Conservation (phyloP, 2,329 filamentous ascomycete genomes). For the Aureobasidium mangrovei region DNA sequence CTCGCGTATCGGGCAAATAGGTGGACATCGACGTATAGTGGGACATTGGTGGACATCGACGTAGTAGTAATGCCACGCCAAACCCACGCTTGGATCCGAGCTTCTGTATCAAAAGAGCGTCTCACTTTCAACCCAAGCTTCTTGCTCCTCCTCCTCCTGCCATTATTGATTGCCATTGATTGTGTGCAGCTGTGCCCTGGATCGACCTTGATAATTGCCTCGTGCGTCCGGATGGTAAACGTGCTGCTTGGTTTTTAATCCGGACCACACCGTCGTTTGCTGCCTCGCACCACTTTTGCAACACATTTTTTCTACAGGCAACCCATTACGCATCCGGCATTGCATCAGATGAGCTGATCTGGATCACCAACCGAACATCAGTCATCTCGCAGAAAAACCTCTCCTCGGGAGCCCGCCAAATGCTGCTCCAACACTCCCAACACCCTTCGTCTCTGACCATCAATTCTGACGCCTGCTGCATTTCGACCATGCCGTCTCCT, state of each 20-base stretch:
- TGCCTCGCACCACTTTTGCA: neutral
- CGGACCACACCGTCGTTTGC: conserved; percentile 3
- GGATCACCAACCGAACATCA: neutral
- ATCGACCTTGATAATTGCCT: neutral
- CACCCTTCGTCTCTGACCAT: conserved; percentile 1
- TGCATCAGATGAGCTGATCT: neutral
- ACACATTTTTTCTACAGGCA: neutral
- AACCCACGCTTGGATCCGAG: conserved; percentile 6
- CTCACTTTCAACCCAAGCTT: conserved; percentile 9
- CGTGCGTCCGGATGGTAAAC: neutral
- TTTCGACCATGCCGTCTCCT: conserved; percentile 26
- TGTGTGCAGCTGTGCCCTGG: neutral
- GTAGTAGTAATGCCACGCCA: conserved; percentile 9
- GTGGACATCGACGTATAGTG: too few species aligned
- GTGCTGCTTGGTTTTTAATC: conserved; percentile 1
- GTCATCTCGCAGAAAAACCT: neutral
- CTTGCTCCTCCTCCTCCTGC: neutral
- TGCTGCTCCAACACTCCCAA: conserved; percentile 12
- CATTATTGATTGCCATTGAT: neutral
- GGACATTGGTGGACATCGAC: neutral
- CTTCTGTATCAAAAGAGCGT: neutral
- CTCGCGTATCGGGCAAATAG: conserved; percentile 3
- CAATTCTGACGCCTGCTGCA: neutral
- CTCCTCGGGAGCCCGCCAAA: neutral
- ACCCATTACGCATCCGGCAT: too few species aligned